phyloP scores from a whole-genome alignment of 2,329 filamentous ascomycete species.

The Cylindrodendrum hubeiense region DNA sequence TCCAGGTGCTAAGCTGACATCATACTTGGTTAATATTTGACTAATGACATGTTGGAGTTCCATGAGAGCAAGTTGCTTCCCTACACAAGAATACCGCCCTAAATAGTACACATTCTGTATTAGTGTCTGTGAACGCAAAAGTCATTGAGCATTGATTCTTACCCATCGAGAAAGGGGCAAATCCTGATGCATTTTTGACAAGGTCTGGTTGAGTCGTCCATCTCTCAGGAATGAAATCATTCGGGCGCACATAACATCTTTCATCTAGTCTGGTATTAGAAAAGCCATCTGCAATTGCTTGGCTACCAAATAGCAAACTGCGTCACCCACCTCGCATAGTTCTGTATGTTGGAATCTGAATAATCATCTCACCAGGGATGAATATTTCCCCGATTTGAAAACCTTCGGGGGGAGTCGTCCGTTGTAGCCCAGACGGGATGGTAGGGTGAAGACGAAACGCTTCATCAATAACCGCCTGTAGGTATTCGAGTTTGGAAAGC shows the following conservation, averaged over 20 bases:
- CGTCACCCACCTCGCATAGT: background rate
- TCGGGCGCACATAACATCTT: background rate
- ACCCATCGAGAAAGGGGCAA: background rate
- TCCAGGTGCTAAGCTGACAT: background rate
- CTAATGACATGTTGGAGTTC: background rate
- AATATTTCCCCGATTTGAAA: background rate
- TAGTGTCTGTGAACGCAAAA: background rate
- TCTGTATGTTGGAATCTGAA: background rate
- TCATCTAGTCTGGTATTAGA: background rate
- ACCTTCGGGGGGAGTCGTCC: background rate
- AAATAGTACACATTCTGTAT: background rate
- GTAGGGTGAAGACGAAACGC: background rate
- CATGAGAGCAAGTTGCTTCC: background rate
- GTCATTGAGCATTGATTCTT: background rate
- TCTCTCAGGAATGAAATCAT: background rate
- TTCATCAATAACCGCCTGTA: background rate
- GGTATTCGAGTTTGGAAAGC: background rate
- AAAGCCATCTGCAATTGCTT: background rate
- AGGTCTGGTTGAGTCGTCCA: background rate
- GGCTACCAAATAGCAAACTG: background rate
- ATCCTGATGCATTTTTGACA: background rate
- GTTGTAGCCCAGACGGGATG: background rate
- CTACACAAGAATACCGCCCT: background rate
- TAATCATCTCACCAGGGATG: background rate
- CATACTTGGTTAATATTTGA: background rate